phyloP scores from a whole-genome alignment of 805 yeast genomes.

The Wickerhamiella azymoides region DNA sequence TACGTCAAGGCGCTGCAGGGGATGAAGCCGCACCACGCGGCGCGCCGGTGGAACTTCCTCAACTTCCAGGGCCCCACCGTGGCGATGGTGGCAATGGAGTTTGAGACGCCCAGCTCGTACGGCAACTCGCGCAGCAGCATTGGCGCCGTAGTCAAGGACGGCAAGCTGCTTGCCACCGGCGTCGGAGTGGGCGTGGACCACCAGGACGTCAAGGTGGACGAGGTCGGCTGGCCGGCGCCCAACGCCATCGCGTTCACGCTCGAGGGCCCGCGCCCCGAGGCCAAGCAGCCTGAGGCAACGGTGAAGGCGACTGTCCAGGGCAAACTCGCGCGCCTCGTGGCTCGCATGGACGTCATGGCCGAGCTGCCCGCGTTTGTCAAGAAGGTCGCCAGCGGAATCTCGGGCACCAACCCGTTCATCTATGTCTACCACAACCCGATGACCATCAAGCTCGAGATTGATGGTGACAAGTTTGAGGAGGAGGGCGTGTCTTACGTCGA shows the following conservation, averaged over 20 bases:
- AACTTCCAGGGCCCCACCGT: constrained; percentile 68
- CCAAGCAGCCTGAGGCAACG: constrained; percentile 30
- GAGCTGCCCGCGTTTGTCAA: constrained; percentile 92
- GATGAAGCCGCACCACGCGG: constrained; percentile 99
- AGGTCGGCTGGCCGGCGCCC: constrained; percentile 89
- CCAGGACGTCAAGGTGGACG: constrained; percentile 34
- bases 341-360: constrained; percentile 94
- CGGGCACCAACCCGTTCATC: constrained; percentile 93
- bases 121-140: constrained; percentile 67
- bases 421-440: constrained; percentile 74
- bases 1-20: constrained; percentile 96
- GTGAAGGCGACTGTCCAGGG: constrained; percentile 45
- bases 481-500: constrained; percentile 60
- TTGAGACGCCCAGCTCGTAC: constrained; percentile 84
- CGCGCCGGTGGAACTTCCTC: constrained; percentile 89
- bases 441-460: constrained; percentile 32
- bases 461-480: constrained; percentile 33
- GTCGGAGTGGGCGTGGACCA: constrained; percentile 54
- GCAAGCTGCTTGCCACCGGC: constrained; percentile 51
- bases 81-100: constrained; percentile 83
- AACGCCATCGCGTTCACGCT: constrained; percentile 45
- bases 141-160: constrained; percentile 56
- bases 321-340: constrained; percentile 47
- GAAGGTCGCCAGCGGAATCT: constrained; percentile 83
- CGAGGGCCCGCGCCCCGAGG: constrained; percentile 34